phyloP scores from a whole-genome alignment of 164 flowering plant genomes.

The Kingdonia uniflora region DNA sequence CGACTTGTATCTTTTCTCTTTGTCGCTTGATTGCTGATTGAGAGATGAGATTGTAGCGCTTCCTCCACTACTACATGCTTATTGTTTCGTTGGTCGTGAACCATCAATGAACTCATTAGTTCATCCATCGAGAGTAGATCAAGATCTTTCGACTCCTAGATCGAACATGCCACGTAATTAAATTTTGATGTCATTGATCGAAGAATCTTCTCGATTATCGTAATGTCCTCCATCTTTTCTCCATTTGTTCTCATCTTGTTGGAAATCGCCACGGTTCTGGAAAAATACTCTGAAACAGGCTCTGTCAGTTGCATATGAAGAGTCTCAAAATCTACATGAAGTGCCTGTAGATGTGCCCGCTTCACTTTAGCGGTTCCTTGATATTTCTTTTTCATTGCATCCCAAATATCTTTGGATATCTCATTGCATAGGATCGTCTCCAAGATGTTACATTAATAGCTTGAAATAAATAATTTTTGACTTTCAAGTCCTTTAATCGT shows the following conservation, averaged over 20 bases:
- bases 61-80: not conserved
- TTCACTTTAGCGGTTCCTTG: not conserved
- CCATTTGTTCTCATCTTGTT: conserved; percentile 4
- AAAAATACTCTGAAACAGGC: not conserved
- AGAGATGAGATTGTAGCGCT: not conserved
- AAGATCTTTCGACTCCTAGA: conserved; percentile 4
- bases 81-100: conserved; percentile 5
- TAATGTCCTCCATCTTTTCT: not conserved
- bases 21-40: no score
- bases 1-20: not conserved
- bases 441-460: no score
- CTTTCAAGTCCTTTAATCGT: no score
- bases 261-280: not conserved
- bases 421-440: no score
- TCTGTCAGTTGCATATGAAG: not conserved
- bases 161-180: not conserved
- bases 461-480: no score
- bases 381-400: no score
- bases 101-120: conserved; percentile 3
- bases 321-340: not conserved
- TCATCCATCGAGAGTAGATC: not conserved
- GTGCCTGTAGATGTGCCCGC: not conserved
- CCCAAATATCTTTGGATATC: no score
- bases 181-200: not conserved
- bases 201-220: not conserved